Percentiles rank a stretch among this genome's conserved stretches.
Evolutionary conservation across 805 yeast genomes (phyloP).

Genomic region (Metschnikowia noctiluminum): DNA sequence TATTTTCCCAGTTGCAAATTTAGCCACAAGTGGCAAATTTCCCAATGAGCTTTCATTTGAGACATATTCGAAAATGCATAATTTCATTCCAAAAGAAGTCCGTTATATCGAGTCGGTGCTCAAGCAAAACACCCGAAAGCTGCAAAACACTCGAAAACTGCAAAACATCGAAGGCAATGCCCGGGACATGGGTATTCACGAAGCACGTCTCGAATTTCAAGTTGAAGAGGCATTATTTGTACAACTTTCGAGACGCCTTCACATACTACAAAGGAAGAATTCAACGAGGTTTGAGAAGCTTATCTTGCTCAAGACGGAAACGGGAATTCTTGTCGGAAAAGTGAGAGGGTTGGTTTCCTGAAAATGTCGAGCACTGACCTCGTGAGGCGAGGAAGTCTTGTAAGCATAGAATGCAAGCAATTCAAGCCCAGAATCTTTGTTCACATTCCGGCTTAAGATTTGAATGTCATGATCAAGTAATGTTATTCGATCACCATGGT

Average conservation of each 20-base stretch:
- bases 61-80: background rate
- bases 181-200: background rate
- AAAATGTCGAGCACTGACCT: no score
- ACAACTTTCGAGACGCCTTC: background rate
- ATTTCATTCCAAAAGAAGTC: background rate
- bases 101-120: background rate
- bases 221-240: background rate
- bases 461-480: no score
- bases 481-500: no score
- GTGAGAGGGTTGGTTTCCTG: no score
- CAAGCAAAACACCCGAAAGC: background rate
- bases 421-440: no score
- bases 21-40: background rate
- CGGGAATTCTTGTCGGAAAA: no score
- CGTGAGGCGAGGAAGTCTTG: no score
- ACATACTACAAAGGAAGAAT: no score
- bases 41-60: background rate
- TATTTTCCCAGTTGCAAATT: background rate
- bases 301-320: no score
- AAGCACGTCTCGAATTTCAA: background rate
- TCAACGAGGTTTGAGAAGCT: no score
- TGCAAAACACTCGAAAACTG: background rate
- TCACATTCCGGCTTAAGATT: no score
- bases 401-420: no score
- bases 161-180: background rate